Evolutionary conservation across 176 grass and related monocot species (phyloP).

Genomic region (Phragmites australis): DNA sequence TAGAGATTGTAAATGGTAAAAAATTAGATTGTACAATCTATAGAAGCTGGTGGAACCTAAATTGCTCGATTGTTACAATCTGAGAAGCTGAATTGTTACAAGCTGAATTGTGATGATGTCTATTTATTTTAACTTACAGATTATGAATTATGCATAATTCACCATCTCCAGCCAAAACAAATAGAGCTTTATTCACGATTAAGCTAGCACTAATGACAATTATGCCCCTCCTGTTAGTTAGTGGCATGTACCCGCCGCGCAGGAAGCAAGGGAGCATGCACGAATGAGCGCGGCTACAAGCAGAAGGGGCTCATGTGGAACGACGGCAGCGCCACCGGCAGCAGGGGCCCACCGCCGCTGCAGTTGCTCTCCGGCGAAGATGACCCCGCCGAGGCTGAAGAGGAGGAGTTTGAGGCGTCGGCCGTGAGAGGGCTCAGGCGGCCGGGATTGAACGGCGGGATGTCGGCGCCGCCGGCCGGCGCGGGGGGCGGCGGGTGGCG

Average conservation of each 20-base stretch:
- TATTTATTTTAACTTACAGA: too few relatives aligned
- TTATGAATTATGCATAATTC: too few relatives aligned
- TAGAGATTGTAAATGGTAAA: too few relatives aligned
- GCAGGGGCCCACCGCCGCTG: slow-evolving; percentile 39
- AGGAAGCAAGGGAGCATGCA: background rate
- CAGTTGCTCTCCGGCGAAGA: slow-evolving; percentile 57
- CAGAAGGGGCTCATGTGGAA: slow-evolving; percentile 48
- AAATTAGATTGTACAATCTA: too few relatives aligned
- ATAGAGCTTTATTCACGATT: too few relatives aligned
- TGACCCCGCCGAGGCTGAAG: slow-evolving; percentile 24
- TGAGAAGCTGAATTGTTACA: too few relatives aligned
- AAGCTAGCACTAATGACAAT: background rate
- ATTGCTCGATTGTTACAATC: too few relatives aligned
- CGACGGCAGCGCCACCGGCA: slow-evolving; percentile 28
- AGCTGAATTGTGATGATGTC: too few relatives aligned
- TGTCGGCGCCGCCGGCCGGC: slow-evolving; percentile 50
- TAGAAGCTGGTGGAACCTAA: too few relatives aligned
- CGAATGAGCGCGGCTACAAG: slow-evolving; percentile 29
- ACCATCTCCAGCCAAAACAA: too few relatives aligned
- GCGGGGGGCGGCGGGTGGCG: slow-evolving; percentile 72
- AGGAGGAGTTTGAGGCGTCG: slow-evolving; percentile 45
- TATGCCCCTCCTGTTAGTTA: background rate
- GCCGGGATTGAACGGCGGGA: slow-evolving; percentile 67
- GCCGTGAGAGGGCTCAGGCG: slow-evolving; percentile 9
- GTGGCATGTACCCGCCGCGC: background rate